Conservation (phyloP, 2,329 filamentous ascomycete genomes). For the Diplocarpon mali region DNA sequence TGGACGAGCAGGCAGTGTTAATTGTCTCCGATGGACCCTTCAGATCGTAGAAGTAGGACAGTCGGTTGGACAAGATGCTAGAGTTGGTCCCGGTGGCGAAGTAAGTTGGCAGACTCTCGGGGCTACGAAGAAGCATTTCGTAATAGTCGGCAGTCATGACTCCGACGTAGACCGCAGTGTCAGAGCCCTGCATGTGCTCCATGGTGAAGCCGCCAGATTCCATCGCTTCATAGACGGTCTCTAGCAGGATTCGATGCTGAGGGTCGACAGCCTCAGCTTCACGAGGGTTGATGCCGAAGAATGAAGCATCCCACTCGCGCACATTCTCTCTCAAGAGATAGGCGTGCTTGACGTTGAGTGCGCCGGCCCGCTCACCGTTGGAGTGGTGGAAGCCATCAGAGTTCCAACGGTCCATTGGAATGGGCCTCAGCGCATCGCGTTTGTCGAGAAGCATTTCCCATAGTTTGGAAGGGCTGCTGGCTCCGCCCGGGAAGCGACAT, state of each 20-base stretch:
- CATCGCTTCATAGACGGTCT: conserved; percentile 24
- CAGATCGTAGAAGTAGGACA: conserved; percentile 33
- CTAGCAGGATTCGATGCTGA: conserved; percentile 17
- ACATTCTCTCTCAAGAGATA: conserved; percentile 30
- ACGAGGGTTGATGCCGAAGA: conserved; percentile 22
- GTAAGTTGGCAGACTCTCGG: conserved; percentile 16
- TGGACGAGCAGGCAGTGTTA: conserved; percentile 32
- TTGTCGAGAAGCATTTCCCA: conserved; percentile 35
- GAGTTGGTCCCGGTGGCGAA: conserved; percentile 27
- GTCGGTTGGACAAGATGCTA: conserved; percentile 30
- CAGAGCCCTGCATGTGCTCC: conserved; percentile 8
- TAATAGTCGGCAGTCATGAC: conserved; percentile 19
- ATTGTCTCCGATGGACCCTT: conserved; percentile 29
- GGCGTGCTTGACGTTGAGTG: conserved; percentile 9
- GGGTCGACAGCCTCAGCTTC: conserved; percentile 24
- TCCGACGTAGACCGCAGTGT: conserved; percentile 26
- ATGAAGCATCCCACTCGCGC: conserved; percentile 29
- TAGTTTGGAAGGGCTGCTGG: conserved; percentile 34
- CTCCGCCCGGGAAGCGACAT: conserved; percentile 30
- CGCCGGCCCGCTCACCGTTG: conserved; percentile 30
- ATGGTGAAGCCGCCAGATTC: conserved; percentile 18
- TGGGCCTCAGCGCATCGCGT: conserved; percentile 36
- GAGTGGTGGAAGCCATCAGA: conserved; percentile 42
- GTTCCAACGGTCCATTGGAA: conserved; percentile 31
- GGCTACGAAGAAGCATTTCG: conserved; percentile 7